A percentile compares a stretch with the other conserved stretches of the same genome.
These are phyloP conservation scores for Plasmodium gallinaceum DNA, from an alignment of 169 alveolate species.

Conservation along the genomic window DNA sequence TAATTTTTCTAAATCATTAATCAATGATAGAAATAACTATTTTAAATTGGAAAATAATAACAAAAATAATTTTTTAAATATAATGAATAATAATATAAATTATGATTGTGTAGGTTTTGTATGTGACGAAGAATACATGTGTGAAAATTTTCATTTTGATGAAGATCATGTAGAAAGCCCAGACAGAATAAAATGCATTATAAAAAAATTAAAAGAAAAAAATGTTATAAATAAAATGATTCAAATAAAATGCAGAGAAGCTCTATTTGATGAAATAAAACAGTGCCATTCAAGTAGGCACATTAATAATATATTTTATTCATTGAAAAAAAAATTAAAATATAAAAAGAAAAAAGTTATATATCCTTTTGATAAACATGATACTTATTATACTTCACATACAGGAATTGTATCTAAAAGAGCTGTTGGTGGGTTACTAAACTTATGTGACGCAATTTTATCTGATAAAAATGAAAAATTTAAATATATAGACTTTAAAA, in stretches of 20 bases:
- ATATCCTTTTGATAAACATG: constrained; percentile 73
- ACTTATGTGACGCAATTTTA: constrained; percentile 73
- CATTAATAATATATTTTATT: constrained; percentile 57
- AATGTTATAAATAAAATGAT: constrained; percentile 67
- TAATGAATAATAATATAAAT: constrained; percentile 6
- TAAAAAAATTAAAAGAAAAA: constrained; percentile 52
- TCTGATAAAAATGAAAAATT: constrained; percentile 61
- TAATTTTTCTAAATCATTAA: neutral
- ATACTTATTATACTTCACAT: constrained; percentile 78
- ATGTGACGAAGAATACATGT: constrained; percentile 63
- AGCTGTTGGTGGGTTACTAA: constrained; percentile 81
- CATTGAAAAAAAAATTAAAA: constrained; percentile 49
- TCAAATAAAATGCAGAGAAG: constrained; percentile 70
- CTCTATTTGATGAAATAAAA: constrained; percentile 54
- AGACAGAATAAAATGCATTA: constrained; percentile 42
- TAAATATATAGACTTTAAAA: constrained; percentile 66
- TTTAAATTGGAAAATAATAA: too few relatives aligned
- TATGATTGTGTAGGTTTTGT: constrained; percentile 71
- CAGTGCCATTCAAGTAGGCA: constrained; percentile 51
- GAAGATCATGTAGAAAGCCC: constrained; percentile 58
- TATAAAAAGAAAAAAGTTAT: constrained; percentile 44
- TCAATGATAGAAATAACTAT: too few relatives aligned
- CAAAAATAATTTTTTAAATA: too few relatives aligned
- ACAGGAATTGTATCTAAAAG: constrained; percentile 80
- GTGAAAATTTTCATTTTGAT: constrained; percentile 44